These are phyloP conservation scores for Vararia minispora DNA, from an alignment of 768 basidiomycete genomes.

Conservation along the genomic window DNA sequence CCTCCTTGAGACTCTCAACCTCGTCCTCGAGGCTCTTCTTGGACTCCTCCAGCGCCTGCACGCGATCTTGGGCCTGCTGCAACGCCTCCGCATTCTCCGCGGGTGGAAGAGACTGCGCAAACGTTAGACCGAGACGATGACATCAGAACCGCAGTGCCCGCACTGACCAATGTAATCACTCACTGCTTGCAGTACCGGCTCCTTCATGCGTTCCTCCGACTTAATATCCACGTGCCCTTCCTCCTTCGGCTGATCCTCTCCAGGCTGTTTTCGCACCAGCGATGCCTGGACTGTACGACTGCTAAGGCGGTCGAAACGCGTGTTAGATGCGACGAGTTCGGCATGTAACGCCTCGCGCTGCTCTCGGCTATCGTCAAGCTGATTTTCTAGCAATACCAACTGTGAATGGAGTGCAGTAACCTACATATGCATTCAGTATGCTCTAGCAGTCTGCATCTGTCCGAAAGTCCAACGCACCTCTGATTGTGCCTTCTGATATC, in stretches of 20 bases:
- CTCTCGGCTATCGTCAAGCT: slow-evolving; percentile 37
- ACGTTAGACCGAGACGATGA: slow-evolving; percentile 31
- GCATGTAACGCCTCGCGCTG: slow-evolving; percentile 38
- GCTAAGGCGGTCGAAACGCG: slow-evolving; percentile 46
- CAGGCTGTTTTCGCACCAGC: slow-evolving; percentile 8
- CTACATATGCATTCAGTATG: slow-evolving; percentile 6
- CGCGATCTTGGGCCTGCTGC: neutral
- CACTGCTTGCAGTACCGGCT: slow-evolving; percentile 60
- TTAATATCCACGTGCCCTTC: slow-evolving; percentile 21
- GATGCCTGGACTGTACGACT: slow-evolving; percentile 35
- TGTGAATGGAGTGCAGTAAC: slow-evolving; percentile 42
- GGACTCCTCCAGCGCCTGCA: slow-evolving; percentile 14
- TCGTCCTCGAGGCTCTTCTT: slow-evolving; percentile 30
- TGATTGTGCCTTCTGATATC: slow-evolving; percentile 43
- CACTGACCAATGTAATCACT: slow-evolving; percentile 61
- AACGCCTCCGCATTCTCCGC: slow-evolving; percentile 34
- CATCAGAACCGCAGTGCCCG: slow-evolving; percentile 40
- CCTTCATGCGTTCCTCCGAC: slow-evolving; percentile 36
- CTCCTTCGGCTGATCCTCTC: slow-evolving; percentile 7
- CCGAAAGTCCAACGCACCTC: slow-evolving; percentile 34
- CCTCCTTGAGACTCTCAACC: slow-evolving; percentile 30
- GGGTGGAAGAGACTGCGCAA: slow-evolving; percentile 28
- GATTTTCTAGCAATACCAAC: slow-evolving; percentile 35
- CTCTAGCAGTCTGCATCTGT: neutral
- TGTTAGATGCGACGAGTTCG: slow-evolving; percentile 46